A percentile compares a stretch with the other conserved stretches of the same genome.
Evolutionary conservation across 1,284 basidiomycete species (phyloP).

Genomic region (Cutaneotrichosporon arboriforme): DNA sequence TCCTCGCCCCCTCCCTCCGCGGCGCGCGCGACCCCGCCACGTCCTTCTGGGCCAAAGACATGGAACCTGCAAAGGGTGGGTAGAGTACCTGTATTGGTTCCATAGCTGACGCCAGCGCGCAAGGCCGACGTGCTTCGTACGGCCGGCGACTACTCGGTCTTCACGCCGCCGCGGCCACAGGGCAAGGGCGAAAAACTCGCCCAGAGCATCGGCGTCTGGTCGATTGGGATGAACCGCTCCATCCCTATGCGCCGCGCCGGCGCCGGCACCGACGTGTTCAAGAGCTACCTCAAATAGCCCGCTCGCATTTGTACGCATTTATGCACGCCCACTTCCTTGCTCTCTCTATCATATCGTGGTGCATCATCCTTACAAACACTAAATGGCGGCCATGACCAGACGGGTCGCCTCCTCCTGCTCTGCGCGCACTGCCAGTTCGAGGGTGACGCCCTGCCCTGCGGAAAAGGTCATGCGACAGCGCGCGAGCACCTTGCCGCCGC

Average conservation of each 20-base stretch:
- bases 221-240: constrained; percentile 6
- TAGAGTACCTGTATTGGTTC: neutral
- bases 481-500: constrained; percentile 87
- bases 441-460: constrained; percentile 82
- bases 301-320: neutral
- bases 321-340: neutral
- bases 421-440: constrained; percentile 88
- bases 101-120: constrained; percentile 13
- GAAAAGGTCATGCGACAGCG: constrained; percentile 94
- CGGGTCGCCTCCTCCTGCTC: constrained; percentile 80
- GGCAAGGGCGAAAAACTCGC: neutral
- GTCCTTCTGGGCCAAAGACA: constrained; percentile 19
- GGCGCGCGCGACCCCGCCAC: neutral
- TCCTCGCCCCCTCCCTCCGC: neutral
- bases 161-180: constrained; percentile 6
- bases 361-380: constrained; percentile 32
- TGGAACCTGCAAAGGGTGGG: constrained; percentile 15
- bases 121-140: constrained; percentile 20
- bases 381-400: constrained; percentile 85
- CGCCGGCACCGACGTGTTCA: constrained; percentile 5
- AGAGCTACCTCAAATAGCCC: constrained; percentile 3
- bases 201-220: neutral
- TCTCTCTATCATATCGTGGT: neutral
- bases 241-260: constrained; percentile 3
- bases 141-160: constrained; percentile 22